Evolutionary conservation across 2,329 filamentous ascomycete species (phyloP).

Genomic region (Triangularia verruculosa): DNA sequence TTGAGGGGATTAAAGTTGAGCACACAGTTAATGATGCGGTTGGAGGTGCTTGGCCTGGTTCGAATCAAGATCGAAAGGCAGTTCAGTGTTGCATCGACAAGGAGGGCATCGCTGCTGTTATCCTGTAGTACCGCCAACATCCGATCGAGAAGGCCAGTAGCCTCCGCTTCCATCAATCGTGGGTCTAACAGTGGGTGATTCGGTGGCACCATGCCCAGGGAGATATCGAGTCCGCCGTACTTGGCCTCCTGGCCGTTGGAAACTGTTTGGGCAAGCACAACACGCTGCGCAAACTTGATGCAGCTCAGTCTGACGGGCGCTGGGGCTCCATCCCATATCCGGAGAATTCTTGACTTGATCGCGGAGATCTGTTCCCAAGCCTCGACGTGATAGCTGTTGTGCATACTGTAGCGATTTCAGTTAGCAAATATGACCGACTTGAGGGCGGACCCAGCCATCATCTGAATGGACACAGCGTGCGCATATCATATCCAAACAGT

Average conservation of each 20-base stretch:
- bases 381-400: constrained; percentile 75
- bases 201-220: constrained; percentile 77
- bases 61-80: constrained; percentile 80
- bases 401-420: constrained; percentile 59
- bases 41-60: constrained; percentile 74
- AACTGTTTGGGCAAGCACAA: constrained; percentile 89
- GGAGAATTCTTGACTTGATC: constrained; percentile 86
- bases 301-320: constrained; percentile 85
- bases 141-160: constrained; percentile 83
- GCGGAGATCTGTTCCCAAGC: constrained; percentile 85
- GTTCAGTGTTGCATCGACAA: constrained; percentile 90
- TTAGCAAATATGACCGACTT: constrained; percentile 19
- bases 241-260: constrained; percentile 76
- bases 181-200: constrained; percentile 79
- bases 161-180: constrained; percentile 85
- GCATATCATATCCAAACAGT: background rate
- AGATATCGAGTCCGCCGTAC: constrained; percentile 77
- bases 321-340: constrained; percentile 78
- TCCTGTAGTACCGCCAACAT: constrained; percentile 84
- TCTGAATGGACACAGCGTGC: background rate
- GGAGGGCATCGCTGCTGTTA: constrained; percentile 77
- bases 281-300: constrained; percentile 93
- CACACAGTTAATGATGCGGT: constrained; percentile 80
- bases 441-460: background rate
- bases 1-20: constrained; percentile 90